Conservation (phyloP, 1,284 basidiomycete genomes). For the Cryptococcus sp. region DNA sequence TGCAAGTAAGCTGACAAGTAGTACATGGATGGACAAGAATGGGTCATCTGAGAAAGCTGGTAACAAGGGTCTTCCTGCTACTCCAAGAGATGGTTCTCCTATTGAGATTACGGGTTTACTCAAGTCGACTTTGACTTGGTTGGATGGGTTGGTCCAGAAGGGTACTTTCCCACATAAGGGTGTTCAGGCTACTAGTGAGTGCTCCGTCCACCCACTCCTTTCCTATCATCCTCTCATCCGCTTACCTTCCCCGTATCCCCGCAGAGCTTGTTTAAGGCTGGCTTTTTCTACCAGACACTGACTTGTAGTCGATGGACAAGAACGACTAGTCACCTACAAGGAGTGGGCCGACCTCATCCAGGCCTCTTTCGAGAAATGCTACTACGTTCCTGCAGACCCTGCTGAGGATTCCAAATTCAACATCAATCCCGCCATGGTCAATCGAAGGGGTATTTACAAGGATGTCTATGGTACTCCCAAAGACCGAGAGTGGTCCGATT, state of each 20-base stretch:
- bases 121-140: constrained; percentile 89
- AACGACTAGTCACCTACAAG: constrained; percentile 74
- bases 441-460: constrained; percentile 96
- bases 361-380: constrained; percentile 79
- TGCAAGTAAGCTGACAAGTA: constrained; percentile 47
- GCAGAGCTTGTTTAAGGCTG: too few relatives aligned
- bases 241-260: too few relatives aligned
- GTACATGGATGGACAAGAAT: constrained; percentile 98
- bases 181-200: constrained; percentile 71
- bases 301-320: constrained; percentile 65
- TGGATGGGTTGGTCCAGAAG: constrained; percentile 61
- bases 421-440: constrained; percentile 67
- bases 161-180: constrained; percentile 87
- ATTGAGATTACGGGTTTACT: constrained; percentile 91
- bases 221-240: background rate
- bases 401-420: constrained; percentile 68
- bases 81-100: constrained; percentile 91
- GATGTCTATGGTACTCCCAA: constrained; percentile 87
- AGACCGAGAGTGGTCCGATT: constrained; percentile 90
- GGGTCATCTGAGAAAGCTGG: constrained; percentile 85
- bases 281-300: too few relatives aligned
- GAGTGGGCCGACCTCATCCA: constrained; percentile 87
- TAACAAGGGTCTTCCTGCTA: constrained; percentile 89
- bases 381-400: constrained; percentile 80
- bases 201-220: background rate